Evolutionary conservation across 176 grass and related monocot species (phyloP).

Genomic region (Aegilops sharonensis): DNA sequence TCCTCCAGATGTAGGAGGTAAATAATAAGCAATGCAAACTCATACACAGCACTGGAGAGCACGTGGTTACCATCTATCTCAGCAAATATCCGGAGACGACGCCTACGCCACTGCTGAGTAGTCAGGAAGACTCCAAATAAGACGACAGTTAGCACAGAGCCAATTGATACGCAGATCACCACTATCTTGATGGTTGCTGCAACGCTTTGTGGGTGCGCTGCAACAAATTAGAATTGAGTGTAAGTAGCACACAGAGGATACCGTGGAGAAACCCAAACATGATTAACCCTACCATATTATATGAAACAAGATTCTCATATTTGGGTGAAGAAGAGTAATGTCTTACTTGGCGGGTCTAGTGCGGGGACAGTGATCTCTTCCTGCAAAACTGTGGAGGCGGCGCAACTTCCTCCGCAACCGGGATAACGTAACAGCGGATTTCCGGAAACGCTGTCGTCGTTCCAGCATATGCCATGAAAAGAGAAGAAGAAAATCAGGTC

Average conservation of each 20-base stretch:
- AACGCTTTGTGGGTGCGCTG: constrained; percentile 32
- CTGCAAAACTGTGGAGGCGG: background rate
- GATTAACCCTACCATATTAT: background rate
- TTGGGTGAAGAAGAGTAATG: background rate
- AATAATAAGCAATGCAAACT: constrained; percentile 1
- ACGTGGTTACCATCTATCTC: constrained; percentile 63
- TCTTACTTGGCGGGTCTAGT: constrained; percentile 4
- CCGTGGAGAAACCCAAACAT: background rate
- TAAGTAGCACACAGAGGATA: constrained; percentile 6
- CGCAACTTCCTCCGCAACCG: constrained; percentile 34
- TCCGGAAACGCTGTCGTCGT: constrained; percentile 44
- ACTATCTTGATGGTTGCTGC: constrained; percentile 16
- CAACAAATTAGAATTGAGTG: constrained; percentile 6
- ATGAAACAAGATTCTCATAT: background rate
- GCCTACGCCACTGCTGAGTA: constrained; percentile 36
- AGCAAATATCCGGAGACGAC: constrained; percentile 63
- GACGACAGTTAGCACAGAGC: constrained; percentile 21
- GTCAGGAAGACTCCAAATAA: constrained; percentile 10
- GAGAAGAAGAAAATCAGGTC: constrained; percentile 2
- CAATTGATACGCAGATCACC: constrained; percentile 25
- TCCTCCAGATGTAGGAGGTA: background rate
- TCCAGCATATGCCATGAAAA: constrained; percentile 13
- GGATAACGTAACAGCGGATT: constrained; percentile 49
- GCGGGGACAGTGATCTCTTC: constrained; percentile 10
- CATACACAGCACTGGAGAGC: background rate